Evolutionary conservation across 2,329 filamentous ascomycete genomes (phyloP).

Genomic region (Colletotrichum filicis): DNA sequence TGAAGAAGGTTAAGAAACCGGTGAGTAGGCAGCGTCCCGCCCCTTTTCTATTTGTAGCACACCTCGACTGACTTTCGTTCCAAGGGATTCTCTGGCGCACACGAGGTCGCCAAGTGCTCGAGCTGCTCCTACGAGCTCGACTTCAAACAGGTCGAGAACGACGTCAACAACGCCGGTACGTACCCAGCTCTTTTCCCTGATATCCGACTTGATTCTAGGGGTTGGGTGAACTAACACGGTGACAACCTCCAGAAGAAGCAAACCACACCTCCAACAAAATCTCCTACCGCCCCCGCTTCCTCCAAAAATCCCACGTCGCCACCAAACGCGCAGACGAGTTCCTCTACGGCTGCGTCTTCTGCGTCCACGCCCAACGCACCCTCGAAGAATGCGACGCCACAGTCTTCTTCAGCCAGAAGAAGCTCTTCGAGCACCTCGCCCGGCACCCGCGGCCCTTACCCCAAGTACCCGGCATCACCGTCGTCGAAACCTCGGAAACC

Average conservation of each 20-base stretch:
- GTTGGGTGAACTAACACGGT: neutral
- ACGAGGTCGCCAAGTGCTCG: constrained; percentile 61
- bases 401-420: constrained; percentile 64
- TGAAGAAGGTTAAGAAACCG: constrained; percentile 62
- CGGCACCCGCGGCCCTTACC: constrained; percentile 66
- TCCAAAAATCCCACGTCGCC: constrained; percentile 65
- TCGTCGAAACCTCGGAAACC: constrained; percentile 57
- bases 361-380: constrained; percentile 60
- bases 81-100: constrained; percentile 54
- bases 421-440: constrained; percentile 64
- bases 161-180: constrained; percentile 61
- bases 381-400: constrained; percentile 66
- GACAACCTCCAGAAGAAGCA: constrained; percentile 51
- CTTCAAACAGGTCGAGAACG: constrained; percentile 62
- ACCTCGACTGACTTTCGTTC: neutral
- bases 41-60: neutral
- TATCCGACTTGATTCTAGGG: neutral
- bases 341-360: constrained; percentile 66
- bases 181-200: neutral
- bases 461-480: constrained; percentile 57
- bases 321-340: constrained; percentile 62
- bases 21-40: constrained; percentile 44
- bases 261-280: constrained; percentile 59
- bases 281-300: constrained; percentile 63
- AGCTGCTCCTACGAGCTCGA: constrained; percentile 65